Evolutionary conservation across 2,329 filamentous ascomycete genomes (phyloP).

Genomic region (Emergomyces pasteurianus): DNA sequence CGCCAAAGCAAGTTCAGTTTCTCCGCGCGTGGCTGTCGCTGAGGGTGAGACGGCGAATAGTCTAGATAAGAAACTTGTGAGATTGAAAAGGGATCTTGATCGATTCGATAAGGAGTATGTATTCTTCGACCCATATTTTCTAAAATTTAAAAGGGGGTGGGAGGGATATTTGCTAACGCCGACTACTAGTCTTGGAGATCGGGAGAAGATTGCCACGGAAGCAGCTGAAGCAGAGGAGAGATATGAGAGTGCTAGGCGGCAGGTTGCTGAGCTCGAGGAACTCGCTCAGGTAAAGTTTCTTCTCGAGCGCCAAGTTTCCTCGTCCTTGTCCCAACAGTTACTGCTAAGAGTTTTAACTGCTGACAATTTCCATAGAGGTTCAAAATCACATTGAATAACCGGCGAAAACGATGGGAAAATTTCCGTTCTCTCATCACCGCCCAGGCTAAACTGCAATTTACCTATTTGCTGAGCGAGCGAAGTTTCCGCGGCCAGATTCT

Average conservation of each 20-base stretch:
- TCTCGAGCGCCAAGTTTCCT: constrained; percentile 4
- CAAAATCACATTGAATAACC: constrained; percentile 51
- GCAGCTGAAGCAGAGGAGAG: constrained; percentile 26
- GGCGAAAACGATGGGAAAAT: constrained; percentile 62
- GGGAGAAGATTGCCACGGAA: constrained; percentile 50
- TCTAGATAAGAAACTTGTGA: constrained; percentile 36
- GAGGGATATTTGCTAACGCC: neutral
- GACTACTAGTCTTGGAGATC: constrained; percentile 48
- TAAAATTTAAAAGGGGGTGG: neutral
- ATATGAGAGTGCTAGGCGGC: constrained; percentile 25
- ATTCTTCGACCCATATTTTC: neutral
- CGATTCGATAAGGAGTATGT: constrained; percentile 41
- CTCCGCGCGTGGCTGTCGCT: constrained; percentile 49
- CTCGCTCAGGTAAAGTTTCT: constrained; percentile 27
- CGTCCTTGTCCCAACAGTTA: neutral
- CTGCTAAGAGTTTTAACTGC: neutral
- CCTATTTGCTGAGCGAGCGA: constrained; percentile 76
- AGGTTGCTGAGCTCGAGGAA: constrained; percentile 26
- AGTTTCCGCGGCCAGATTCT: constrained; percentile 73
- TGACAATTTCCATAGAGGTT: constrained; percentile 31
- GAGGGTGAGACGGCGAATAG: constrained; percentile 51
- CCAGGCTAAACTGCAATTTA: constrained; percentile 76
- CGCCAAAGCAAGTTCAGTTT: constrained; percentile 43
- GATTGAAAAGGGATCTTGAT: constrained; percentile 47
- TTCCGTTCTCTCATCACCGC: constrained; percentile 80